Percentiles rank a stretch among this genome's conserved stretches.
Evolutionary conservation across 257 asterid species (phyloP).

Genomic region (Avicennia marina): DNA sequence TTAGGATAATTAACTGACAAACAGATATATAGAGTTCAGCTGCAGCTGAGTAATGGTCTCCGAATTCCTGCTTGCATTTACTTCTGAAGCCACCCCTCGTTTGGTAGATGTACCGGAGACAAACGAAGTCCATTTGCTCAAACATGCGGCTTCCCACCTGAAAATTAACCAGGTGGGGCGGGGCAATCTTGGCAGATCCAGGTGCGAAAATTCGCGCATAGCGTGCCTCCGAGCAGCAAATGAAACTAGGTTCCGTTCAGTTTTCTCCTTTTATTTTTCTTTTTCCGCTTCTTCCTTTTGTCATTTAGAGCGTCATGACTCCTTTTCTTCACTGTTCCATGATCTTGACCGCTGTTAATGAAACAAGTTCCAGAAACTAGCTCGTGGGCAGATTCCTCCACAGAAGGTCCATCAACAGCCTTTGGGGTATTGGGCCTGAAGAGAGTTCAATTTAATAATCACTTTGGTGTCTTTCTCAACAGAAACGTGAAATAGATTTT

Average conservation of each 20-base stretch:
- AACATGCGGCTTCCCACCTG: neutral
- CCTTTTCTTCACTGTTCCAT: slow-evolving; percentile 9
- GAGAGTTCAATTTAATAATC: slow-evolving; percentile 7
- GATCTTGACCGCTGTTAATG: slow-evolving; percentile 3
- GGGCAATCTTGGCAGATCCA: neutral
- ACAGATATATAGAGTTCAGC: too few relatives aligned
- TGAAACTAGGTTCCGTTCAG: neutral
- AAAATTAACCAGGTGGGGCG: too few relatives aligned
- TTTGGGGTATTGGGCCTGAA: slow-evolving; percentile 35
- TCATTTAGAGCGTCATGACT: slow-evolving; percentile 5
- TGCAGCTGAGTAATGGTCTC: too few relatives aligned
- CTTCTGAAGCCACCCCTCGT: neutral
- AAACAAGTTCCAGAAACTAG: slow-evolving; percentile 20
- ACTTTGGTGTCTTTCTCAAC: neutral
- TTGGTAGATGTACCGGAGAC: neutral
- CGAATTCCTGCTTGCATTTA: neutral
- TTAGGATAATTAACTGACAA: too few relatives aligned
- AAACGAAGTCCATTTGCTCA: neutral
- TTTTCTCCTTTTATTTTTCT: slow-evolving; percentile 8
- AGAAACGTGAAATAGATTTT: too few relatives aligned
- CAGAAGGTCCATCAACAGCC: slow-evolving; percentile 30
- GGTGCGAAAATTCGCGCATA: neutral
- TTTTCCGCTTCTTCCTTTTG: neutral
- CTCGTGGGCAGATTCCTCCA: slow-evolving; percentile 29
- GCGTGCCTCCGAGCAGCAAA: neutral